Evolutionary conservation across 768 basidiomycete genomes (phyloP).

Genomic region (Nevesoporus exiguus): DNA sequence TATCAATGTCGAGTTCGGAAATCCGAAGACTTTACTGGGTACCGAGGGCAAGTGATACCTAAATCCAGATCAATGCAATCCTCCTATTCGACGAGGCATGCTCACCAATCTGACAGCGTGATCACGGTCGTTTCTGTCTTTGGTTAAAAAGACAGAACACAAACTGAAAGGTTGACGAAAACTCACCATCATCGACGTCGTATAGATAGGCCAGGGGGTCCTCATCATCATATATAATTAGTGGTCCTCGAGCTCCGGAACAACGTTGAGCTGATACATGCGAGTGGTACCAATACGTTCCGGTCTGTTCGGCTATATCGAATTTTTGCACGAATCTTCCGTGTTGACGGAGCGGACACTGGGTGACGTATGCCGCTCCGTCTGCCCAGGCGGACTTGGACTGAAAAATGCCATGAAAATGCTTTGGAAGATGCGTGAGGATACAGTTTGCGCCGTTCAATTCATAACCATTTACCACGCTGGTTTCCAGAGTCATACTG

Average conservation of each 20-base stretch:
- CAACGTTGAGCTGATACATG: conserved; percentile 40
- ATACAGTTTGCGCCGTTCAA: conserved; percentile 3
- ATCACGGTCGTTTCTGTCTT: conserved; percentile 36
- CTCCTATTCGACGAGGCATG: not conserved
- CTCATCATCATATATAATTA: conserved; percentile 1
- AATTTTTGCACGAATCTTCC: conserved; percentile 38
- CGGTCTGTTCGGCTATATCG: conserved; percentile 29
- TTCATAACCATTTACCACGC: conserved; percentile 22
- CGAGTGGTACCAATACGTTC: conserved; percentile 46
- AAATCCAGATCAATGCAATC: not conserved
- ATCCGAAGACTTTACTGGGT: not conserved
- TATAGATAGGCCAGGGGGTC: conserved; percentile 39
- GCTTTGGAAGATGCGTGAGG: conserved; percentile 15
- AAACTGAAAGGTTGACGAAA: not conserved
- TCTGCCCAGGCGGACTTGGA: not conserved
- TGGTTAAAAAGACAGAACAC: not conserved
- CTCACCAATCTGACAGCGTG: not conserved
- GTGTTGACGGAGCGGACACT: conserved; percentile 20
- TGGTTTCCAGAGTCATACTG: conserved; percentile 42
- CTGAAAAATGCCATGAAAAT: conserved; percentile 1
- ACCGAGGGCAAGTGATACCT: not conserved
- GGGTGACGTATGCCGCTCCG: not conserved
- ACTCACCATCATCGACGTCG: conserved; percentile 43
- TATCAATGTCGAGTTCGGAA: conserved; percentile 43
- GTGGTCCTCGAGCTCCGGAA: conserved; percentile 38